These are phyloP conservation scores for Neurospora tetrasperma DNA, from an alignment of 495 filamentous ascomycete genomes.

Conservation along the genomic window DNA sequence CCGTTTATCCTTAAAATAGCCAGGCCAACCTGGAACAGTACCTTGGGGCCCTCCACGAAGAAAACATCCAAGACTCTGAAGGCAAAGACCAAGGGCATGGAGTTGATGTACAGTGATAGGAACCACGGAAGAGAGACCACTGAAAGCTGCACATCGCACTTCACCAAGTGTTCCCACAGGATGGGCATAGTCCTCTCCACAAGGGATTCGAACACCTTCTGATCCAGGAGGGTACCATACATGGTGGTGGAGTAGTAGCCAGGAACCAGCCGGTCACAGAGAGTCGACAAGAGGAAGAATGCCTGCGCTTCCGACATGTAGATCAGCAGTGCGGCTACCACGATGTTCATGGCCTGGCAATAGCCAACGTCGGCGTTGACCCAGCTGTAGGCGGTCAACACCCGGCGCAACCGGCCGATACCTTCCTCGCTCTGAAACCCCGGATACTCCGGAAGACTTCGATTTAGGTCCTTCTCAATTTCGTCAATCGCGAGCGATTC, in stretches of 20 bases:
- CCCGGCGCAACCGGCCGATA: conserved; percentile 77
- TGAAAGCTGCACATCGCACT: conserved; percentile 94
- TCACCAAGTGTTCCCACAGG: conserved; percentile 91
- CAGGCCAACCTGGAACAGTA: conserved; percentile 90
- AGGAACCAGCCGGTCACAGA: conserved; percentile 87
- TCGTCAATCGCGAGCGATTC: conserved; percentile 94
- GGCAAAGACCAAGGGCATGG: conserved; percentile 94
- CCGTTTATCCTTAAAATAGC: conserved; percentile 97
- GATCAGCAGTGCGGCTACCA: conserved; percentile 89
- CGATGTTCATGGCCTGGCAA: conserved; percentile 99
- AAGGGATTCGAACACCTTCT: conserved; percentile 91
- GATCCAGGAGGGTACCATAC: conserved; percentile 95
- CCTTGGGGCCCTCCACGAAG: conserved; percentile 95
- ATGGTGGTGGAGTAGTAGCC: conserved; percentile 98
- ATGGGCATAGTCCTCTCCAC: conserved; percentile 99
- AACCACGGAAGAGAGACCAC: conserved; percentile 98
- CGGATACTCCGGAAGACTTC: conserved; percentile 91
- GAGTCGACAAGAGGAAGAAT: conserved; percentile 83
- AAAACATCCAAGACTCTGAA: conserved; percentile 96
- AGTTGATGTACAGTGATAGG: conserved; percentile 95
- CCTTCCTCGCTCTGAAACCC: conserved; percentile 96
- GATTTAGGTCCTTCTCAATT: conserved; percentile 96
- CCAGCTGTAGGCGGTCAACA: conserved; percentile 96
- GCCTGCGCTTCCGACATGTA: conserved; percentile 97
- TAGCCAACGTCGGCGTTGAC: conserved; percentile 90